These are phyloP conservation scores for Sclerospora graminicola DNA, from an alignment of 352 stramenopile species.

Conservation along the genomic window DNA sequence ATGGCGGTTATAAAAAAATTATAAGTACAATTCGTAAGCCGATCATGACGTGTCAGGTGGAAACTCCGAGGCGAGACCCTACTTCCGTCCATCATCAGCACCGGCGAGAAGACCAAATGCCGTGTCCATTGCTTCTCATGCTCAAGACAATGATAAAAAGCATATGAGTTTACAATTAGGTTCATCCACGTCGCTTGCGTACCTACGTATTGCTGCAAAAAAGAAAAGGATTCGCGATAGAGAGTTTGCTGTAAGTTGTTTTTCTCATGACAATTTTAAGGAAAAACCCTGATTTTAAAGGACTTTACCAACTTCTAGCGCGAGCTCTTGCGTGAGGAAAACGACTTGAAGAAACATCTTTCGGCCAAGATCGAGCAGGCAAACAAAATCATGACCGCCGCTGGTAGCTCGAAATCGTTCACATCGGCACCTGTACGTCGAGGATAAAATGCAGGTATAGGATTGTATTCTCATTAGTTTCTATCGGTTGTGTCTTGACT, in stretches of 20 bases:
- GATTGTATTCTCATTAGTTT: not conserved
- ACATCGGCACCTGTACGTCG: slow-evolving; percentile 27
- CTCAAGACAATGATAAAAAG: slow-evolving; percentile 8
- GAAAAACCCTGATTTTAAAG: too few relatives aligned
- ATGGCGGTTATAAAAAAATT: too few relatives aligned
- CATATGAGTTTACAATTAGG: not conserved
- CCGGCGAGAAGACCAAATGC: slow-evolving; percentile 30
- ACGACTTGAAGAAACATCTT: too few relatives aligned
- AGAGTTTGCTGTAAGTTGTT: too few relatives aligned
- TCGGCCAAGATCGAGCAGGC: too few relatives aligned
- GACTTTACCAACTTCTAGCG: too few relatives aligned
- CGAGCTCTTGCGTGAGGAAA: too few relatives aligned
- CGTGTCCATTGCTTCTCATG: not conserved
- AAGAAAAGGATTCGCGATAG: too few relatives aligned
- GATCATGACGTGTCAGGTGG: not conserved
- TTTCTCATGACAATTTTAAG: too few relatives aligned
- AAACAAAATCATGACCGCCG: too few relatives aligned
- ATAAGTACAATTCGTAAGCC: not conserved
- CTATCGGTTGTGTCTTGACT: not conserved
- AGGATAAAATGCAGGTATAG: not conserved
- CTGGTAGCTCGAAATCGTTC: slow-evolving; percentile 22
- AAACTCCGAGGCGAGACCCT: slow-evolving; percentile 7
- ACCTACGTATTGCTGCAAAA: too few relatives aligned
- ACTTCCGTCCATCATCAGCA: slow-evolving; percentile 48
- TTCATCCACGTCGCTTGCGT: not conserved